These are phyloP conservation scores for Epichloe amarillans DNA, from an alignment of 2,329 filamentous ascomycete genomes.

Conservation along the genomic window DNA sequence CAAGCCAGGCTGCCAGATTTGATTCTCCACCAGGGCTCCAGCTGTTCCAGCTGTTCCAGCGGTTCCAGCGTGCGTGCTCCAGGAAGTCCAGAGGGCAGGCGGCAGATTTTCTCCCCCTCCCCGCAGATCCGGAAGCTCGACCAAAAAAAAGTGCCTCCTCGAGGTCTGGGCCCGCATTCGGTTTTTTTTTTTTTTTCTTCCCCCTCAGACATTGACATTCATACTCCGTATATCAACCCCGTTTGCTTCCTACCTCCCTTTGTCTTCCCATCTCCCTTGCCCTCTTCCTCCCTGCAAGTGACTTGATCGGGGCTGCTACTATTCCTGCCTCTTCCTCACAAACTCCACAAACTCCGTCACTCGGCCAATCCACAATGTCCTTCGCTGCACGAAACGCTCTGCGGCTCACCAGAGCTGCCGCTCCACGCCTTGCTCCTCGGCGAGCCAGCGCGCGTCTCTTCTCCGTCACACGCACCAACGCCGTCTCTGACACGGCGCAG, in stretches of 20 bases:
- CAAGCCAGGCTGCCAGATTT: slow-evolving; percentile 4
- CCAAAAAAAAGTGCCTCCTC: no score
- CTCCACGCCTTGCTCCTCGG: slow-evolving; percentile 13
- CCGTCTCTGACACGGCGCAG: slow-evolving; percentile 25
- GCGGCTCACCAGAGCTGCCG: slow-evolving; percentile 20
- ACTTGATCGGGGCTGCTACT: no score
- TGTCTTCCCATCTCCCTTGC: background rate
- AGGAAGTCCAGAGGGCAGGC: background rate
- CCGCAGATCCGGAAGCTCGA: no score
- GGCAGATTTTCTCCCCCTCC: no score
- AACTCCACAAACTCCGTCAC: background rate
- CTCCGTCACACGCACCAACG: slow-evolving; percentile 17
- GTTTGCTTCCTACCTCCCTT: background rate
- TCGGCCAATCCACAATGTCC: slow-evolving; percentile 18
- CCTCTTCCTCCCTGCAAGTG: background rate
- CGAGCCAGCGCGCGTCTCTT: slow-evolving; percentile 19
- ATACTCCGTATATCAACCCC: background rate
- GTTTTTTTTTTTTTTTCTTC: background rate
- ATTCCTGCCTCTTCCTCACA: background rate
- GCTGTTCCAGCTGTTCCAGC: background rate
- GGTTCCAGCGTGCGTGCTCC: background rate
- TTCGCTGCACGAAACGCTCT: slow-evolving; percentile 21
- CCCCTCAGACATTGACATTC: background rate
- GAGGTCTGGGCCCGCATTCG: background rate
- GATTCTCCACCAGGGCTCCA: slow-evolving; percentile 1